Evolutionary conservation across 495 filamentous ascomycete species (phyloP).

Genomic region (Tuber aestivum): DNA sequence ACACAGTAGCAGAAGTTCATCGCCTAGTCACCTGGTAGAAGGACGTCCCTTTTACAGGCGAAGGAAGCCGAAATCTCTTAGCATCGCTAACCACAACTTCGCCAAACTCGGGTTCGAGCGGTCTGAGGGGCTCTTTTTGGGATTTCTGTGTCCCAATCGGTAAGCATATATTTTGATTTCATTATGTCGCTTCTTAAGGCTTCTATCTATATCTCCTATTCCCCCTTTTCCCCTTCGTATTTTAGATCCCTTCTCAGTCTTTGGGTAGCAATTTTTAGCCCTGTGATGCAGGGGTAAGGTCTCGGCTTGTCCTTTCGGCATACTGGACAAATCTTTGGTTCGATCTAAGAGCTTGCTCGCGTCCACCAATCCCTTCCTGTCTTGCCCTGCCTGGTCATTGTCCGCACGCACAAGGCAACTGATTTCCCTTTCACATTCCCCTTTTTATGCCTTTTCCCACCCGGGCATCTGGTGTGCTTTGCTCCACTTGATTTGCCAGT

Average conservation of each 20-base stretch:
- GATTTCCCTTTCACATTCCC: not conserved
- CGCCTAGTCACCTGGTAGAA: not conserved
- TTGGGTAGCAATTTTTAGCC: not conserved
- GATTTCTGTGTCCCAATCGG: not conserved
- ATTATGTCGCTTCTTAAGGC: not conserved
- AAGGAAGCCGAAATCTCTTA: not conserved
- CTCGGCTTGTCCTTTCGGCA: not conserved
- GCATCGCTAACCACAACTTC: not conserved
- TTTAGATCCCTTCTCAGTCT: not conserved
- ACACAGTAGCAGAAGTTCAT: not conserved
- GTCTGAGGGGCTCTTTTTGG: not conserved
- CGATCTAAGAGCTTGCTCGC: not conserved
- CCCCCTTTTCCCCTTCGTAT: not conserved
- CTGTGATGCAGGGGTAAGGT: not conserved
- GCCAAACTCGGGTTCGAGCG: not conserved
- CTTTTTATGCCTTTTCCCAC: not conserved
- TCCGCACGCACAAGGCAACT: not conserved
- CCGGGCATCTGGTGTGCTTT: not conserved
- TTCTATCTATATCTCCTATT: not conserved
- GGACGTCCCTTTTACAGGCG: not conserved
- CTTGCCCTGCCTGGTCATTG: not conserved
- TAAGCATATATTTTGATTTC: not conserved
- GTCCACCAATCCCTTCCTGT: not conserved
- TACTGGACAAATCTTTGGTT: not conserved
- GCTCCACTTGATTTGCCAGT: not conserved